Base-by-base conservation (phyloP, 2,329 filamentous ascomycete genomes). In the Cryphonectria carpinicola region DNA sequence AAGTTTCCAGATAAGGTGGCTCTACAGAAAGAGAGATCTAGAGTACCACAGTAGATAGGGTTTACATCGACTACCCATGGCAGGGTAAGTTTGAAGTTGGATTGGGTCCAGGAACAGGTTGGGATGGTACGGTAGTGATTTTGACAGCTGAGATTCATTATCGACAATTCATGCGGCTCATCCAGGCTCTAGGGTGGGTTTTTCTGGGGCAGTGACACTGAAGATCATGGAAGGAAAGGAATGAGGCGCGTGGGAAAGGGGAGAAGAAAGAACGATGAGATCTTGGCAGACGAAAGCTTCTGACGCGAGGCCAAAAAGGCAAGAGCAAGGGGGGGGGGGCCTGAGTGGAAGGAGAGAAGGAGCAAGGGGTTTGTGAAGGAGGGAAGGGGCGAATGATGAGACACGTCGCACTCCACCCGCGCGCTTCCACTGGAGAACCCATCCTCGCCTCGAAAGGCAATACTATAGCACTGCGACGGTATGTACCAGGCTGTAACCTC, bases 181-280 rank as follows among this genome's bases (percentile, higher is more conserved):
- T 37, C 39, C n/a, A 63, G n/a, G 5, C n/a, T 63, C 61, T 43
- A 19, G 61, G 37, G 61, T 63, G 61, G 61, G 4, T n/a, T 41
- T 41, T 8, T 8, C 22, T 8, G 39, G 32, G 19, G 32, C 52
- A 54, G 46, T 63, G 46, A 52, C 56, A 54, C 19, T 8, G 4
- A 2, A 22, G 39, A 11, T 13, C 49, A n/a, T 25, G 1, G 7
- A 52, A 56, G 14, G 14, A 1, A 22, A 22, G 19, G 17, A 17
- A 49, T 19, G 25, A 56, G 52, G 52, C 25, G 52, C 10, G 54
- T 58, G 54, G 25, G 25, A 58, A 58, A 58, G 54, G 54, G 52
- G 52, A 56, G 52, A 56, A 28, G n/a, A 14, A 54, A 25, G 8
- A 17, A 4, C 13, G 49, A 25, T 11, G 22, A 6, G 22, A 14